These are phyloP conservation scores for Irpex rosettiformis DNA, from an alignment of 1,284 basidiomycete genomes.

Conservation along the genomic window DNA sequence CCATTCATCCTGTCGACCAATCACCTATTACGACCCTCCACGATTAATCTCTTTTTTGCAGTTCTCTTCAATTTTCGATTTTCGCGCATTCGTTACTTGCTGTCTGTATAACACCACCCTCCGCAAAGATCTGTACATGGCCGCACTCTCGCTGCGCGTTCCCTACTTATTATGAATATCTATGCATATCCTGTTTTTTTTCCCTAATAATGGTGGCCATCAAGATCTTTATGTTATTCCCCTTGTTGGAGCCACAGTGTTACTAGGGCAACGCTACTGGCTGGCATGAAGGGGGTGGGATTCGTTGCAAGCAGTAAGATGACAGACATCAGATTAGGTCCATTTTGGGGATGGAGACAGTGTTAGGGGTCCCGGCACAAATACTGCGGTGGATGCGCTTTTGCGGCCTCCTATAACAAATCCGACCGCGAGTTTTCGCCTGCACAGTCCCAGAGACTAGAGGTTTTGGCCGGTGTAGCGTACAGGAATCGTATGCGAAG, in stretches of 20 bases:
- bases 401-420: too few relatives aligned
- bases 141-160: constrained; percentile 6
- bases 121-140: constrained; percentile 12
- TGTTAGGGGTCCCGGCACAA: neutral
- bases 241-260: neutral
- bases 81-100: constrained; percentile 1
- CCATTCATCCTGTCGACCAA: constrained; percentile 3
- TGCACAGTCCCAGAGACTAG: neutral
- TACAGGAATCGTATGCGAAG: too few relatives aligned
- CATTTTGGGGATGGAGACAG: neutral
- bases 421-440: neutral
- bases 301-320: neutral
- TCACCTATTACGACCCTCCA: constrained; percentile 4
- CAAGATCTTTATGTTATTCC: neutral
- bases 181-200: neutral
- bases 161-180: constrained; percentile 5
- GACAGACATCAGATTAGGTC: neutral
- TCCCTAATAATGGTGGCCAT: neutral
- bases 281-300: neutral
- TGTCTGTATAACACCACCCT: constrained; percentile 3
- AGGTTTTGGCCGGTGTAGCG: neutral
- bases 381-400: neutral
- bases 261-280: neutral
- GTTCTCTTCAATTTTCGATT: neutral
- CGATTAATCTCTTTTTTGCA: constrained; percentile 6